phyloP scores from a whole-genome alignment of 139 green algal genomes.

The Tetradesmus lagerheimii region DNA sequence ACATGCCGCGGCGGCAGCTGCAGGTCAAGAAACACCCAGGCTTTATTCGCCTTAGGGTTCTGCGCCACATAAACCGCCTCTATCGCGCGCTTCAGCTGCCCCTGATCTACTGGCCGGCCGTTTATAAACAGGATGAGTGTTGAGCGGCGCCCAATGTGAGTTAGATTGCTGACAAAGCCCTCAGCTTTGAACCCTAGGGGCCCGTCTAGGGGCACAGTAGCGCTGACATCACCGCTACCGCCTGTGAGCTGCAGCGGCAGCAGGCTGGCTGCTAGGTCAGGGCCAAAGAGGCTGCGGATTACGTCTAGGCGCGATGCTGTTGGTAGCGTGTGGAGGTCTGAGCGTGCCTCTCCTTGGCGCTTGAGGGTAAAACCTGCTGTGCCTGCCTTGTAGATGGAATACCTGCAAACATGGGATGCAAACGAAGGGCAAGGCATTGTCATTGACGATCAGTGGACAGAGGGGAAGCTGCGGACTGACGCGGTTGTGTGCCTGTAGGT shows the following conservation, averaged over 20 bases:
- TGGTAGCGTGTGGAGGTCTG: slow-evolving; percentile 82
- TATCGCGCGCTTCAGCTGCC: slow-evolving; percentile 80
- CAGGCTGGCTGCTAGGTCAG: slow-evolving; percentile 76
- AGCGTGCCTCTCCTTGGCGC: slow-evolving; percentile 78
- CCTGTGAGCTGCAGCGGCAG: slow-evolving; percentile 62
- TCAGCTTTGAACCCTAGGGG: neutral
- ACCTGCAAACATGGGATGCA: neutral
- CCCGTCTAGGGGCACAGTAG: neutral
- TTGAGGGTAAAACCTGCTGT: slow-evolving; percentile 65
- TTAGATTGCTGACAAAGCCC: slow-evolving; percentile 46
- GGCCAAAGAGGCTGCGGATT: slow-evolving; percentile 88
- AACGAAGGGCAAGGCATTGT: too few species aligned
- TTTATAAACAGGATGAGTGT: slow-evolving; percentile 97
- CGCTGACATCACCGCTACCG: slow-evolving; percentile 16
- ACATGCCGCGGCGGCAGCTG: slow-evolving; percentile 87
- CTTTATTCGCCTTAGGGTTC: slow-evolving; percentile 77
- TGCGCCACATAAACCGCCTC: slow-evolving; percentile 81
- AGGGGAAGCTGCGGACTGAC: too few species aligned
- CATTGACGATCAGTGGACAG: too few species aligned
- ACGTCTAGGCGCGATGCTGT: slow-evolving; percentile 66
- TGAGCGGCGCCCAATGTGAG: slow-evolving; percentile 20
- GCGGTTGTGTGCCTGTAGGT: too few species aligned
- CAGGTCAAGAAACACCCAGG: slow-evolving; percentile 92
- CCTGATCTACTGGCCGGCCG: slow-evolving; percentile 89
- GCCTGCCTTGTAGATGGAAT: slow-evolving; percentile 32